These are phyloP conservation scores for Sphagnum tenellum DNA, from an alignment of 225 moss, liverwort and hornwort genomes.

Conservation along the genomic window DNA sequence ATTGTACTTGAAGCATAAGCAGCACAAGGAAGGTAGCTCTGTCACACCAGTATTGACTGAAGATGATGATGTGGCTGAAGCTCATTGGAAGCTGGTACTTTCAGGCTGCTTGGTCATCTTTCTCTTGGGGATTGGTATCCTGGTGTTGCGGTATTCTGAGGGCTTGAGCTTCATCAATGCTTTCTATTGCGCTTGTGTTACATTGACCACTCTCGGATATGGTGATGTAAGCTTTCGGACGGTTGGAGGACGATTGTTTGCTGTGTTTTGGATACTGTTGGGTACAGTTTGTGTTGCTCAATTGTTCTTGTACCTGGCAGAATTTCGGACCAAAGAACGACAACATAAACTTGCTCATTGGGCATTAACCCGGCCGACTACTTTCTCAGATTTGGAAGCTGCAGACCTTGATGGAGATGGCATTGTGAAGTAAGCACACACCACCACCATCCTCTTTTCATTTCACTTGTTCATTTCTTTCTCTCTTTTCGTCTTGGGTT, in stretches of 20 bases:
- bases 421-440: conserved; percentile 35
- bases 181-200: conserved; percentile 68
- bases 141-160: conserved; percentile 48
- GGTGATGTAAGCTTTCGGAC: conserved; percentile 68
- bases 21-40: conserved; percentile 3
- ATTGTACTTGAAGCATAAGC: conserved; percentile 19
- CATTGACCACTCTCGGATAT: conserved; percentile 81
- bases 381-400: conserved; percentile 53
- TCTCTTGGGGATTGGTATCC: conserved; percentile 36
- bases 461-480: conserved; percentile 1
- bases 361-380: conserved; percentile 60
- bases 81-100: conserved; percentile 45
- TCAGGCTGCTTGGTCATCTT: conserved; percentile 22
- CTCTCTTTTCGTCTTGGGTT: neutral
- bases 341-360: conserved; percentile 53
- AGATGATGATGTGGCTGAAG: conserved; percentile 24
- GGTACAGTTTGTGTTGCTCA: conserved; percentile 69
- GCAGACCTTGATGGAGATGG: conserved; percentile 70
- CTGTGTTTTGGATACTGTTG: conserved; percentile 60
- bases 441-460: conserved; percentile 1
- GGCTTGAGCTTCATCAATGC: conserved; percentile 42
- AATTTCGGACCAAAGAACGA: conserved; percentile 43
- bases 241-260: conserved; percentile 58
- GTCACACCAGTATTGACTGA: conserved; percentile 5
- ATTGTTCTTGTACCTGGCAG: conserved; percentile 65